phyloP scores from a whole-genome alignment of 495 filamentous ascomycete species.

The Chaetomium cochliodes region DNA sequence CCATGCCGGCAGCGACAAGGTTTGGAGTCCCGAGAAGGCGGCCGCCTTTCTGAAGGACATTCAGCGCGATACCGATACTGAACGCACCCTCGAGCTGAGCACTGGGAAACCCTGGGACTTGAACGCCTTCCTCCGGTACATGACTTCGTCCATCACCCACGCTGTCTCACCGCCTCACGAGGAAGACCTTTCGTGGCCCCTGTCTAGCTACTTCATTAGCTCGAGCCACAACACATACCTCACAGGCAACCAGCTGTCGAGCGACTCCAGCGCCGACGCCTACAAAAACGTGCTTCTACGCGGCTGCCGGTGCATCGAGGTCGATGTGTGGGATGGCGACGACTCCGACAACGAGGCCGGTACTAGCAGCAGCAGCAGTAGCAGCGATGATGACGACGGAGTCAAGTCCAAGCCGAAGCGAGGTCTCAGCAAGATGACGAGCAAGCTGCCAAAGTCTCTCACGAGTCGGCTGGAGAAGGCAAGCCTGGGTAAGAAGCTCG shows the following conservation, averaged over 20 bases:
- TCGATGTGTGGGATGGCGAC: conserved; percentile 93
- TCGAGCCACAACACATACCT: conserved; percentile 96
- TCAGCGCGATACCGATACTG: conserved; percentile 39
- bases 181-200: conserved; percentile 60
- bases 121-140: conserved; percentile 57
- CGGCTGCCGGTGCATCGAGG: conserved; percentile 91
- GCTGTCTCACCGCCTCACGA: conserved; percentile 41
- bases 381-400: conserved; percentile 36
- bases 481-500: conserved; percentile 42
- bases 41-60: conserved; percentile 39
- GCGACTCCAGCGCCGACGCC: conserved; percentile 72
- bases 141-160: conserved; percentile 56
- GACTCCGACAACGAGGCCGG: conserved; percentile 33
- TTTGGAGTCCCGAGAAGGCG: conserved; percentile 41
- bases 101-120: conserved; percentile 41
- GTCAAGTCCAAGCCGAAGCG: conserved; percentile 18
- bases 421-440: conserved; percentile 32
- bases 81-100: conserved; percentile 25
- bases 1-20: conserved; percentile 34
- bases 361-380: conserved; percentile 29
- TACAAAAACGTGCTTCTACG: conserved; percentile 80
- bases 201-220: conserved; percentile 87
- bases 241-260: conserved; percentile 87
- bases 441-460: conserved; percentile 43
- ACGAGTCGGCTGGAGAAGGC: conserved; percentile 40